Percentiles rank a stretch among this genome's conserved stretches.
Evolutionary conservation across 371 early-diverging fungal species (phyloP).

Genomic region (Saksenaea oblongispora): DNA sequence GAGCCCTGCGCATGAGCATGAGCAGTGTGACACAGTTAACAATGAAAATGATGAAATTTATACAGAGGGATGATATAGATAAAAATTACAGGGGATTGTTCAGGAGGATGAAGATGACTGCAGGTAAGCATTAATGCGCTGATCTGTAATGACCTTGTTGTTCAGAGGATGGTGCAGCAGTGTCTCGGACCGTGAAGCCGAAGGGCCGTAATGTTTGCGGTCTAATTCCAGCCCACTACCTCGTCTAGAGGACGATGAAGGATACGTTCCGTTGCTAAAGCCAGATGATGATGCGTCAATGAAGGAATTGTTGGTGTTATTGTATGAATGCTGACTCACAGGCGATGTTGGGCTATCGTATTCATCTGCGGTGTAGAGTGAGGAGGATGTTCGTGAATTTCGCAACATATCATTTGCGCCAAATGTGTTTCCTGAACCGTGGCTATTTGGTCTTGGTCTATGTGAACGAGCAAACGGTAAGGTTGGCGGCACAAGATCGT

Average conservation of each 20-base stretch:
- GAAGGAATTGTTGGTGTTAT: not conserved
- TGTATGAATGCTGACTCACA: not conserved
- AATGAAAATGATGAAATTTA: slow-evolving; percentile 4
- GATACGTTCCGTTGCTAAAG: not conserved
- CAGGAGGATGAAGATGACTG: slow-evolving; percentile 6
- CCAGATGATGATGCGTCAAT: not conserved
- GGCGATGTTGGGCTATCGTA: not conserved
- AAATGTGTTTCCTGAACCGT: slow-evolving; percentile 25
- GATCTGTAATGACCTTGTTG: slow-evolving; percentile 33
- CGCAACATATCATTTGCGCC: slow-evolving; percentile 19
- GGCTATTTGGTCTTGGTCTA: slow-evolving; percentile 12
- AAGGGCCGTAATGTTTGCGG: not conserved
- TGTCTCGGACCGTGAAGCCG: slow-evolving; percentile 9
- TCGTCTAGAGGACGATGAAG: not conserved
- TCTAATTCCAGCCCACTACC: not conserved
- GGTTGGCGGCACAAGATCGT: slow-evolving; percentile 15
- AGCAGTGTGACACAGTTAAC: not conserved
- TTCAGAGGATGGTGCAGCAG: slow-evolving; percentile 29
- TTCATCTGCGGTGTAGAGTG: not conserved
- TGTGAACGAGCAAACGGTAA: slow-evolving; percentile 11
- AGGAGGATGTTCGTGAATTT: slow-evolving; percentile 15
- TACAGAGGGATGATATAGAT: not conserved
- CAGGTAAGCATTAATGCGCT: slow-evolving; percentile 39
- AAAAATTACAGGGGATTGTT: not conserved
- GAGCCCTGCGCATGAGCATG: too few species aligned